Conservation (phyloP, 1,284 basidiomycete genomes). For the Cystobasidium sp. region DNA sequence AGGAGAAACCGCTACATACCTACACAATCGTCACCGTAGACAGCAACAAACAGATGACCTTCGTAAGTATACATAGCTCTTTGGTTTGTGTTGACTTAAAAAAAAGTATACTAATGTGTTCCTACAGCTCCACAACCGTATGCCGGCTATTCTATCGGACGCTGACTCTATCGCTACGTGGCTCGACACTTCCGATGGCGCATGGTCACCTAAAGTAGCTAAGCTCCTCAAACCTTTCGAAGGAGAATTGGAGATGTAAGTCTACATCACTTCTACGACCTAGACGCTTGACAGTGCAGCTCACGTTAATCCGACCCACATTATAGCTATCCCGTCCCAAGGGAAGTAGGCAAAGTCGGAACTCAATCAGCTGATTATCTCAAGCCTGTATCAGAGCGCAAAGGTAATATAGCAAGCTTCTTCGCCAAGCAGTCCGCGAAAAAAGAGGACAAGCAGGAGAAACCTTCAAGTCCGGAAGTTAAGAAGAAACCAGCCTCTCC, state of each 20-base stretch:
- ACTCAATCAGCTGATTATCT: slow-evolving; percentile 80
- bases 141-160: slow-evolving; percentile 80
- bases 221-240: slow-evolving; percentile 71
- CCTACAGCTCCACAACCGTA: slow-evolving; percentile 75
- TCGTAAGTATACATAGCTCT: slow-evolving; percentile 47
- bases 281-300: background rate
- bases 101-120: too few species aligned
- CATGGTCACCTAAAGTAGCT: slow-evolving; percentile 66
- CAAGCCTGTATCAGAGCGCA: slow-evolving; percentile 71
- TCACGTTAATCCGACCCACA: background rate
- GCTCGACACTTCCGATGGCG: slow-evolving; percentile 73
- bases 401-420: slow-evolving; percentile 87
- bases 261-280: slow-evolving; percentile 32
- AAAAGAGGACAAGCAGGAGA: slow-evolving; percentile 2
- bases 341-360: slow-evolving; percentile 89
- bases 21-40: slow-evolving; percentile 87
- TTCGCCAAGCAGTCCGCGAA: slow-evolving; percentile 67
- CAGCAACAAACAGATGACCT: slow-evolving; percentile 57
- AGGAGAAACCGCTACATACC: slow-evolving; percentile 70
- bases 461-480: background rate
- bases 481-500: slow-evolving; percentile 1
- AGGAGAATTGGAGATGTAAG: slow-evolving; percentile 72
- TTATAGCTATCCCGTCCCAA: slow-evolving; percentile 80
- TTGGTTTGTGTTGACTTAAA: background rate
- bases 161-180: slow-evolving; percentile 69